phyloP scores from a whole-genome alignment of 139 green algal species.

The Dunaliella sp. region DNA sequence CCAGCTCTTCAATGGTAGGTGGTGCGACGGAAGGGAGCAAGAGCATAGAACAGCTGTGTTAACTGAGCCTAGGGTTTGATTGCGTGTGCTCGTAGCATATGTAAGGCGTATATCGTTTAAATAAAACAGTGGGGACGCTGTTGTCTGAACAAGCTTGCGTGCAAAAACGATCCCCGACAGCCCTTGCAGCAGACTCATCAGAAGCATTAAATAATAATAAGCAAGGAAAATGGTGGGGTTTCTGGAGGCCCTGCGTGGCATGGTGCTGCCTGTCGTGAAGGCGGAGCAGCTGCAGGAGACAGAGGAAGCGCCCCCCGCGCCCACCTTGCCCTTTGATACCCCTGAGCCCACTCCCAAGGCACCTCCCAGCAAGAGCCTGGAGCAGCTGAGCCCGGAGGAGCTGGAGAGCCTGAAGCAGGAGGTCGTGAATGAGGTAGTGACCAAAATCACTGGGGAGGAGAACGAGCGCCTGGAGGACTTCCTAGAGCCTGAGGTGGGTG shows the following conservation, averaged over 20 bases:
- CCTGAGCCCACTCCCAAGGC: not conserved
- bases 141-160: no score
- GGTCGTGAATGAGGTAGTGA: slow-evolving; percentile 51
- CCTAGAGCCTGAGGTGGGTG: slow-evolving; percentile 40
- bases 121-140: no score
- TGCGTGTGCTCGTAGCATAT: no score
- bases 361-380: not conserved
- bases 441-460: slow-evolving; percentile 48
- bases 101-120: no score
- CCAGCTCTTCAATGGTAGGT: slow-evolving; percentile 6
- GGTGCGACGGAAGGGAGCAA: not conserved
- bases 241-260: not conserved
- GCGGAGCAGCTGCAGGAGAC: slow-evolving; percentile 4
- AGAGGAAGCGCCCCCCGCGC: not conserved
- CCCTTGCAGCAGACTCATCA: no score
- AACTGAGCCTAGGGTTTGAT: no score
- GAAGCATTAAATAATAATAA: no score
- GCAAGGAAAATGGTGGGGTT: no score
- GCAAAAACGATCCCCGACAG: no score
- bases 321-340: not conserved
- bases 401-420: slow-evolving; percentile 56
- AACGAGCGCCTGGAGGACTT: slow-evolving; percentile 34
- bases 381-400: slow-evolving; percentile 33
- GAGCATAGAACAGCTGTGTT: no score
- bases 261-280: not conserved